These are phyloP conservation scores for Pochonia chlamydosporia DNA, from an alignment of 2,329 filamentous ascomycete genomes.

Conservation along the genomic window DNA sequence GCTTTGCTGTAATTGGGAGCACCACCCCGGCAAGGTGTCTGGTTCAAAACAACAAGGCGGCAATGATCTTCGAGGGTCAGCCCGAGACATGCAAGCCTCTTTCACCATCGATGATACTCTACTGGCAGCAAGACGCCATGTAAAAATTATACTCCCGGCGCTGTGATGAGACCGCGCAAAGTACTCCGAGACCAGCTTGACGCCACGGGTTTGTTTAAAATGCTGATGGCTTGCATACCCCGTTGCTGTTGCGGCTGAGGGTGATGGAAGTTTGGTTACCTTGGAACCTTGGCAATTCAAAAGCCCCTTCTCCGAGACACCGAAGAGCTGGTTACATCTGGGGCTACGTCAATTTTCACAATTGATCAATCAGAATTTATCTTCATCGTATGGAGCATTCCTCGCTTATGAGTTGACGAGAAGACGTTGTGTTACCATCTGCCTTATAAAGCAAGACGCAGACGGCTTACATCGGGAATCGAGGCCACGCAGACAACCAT, in stretches of 20 bases:
- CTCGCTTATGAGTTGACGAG: not conserved
- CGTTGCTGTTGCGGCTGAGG: not conserved
- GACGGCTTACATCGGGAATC: not conserved
- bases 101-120: not conserved
- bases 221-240: not conserved
- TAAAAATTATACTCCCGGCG: too few relatives aligned
- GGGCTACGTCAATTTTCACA: not conserved
- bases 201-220: not conserved
- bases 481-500: not conserved
- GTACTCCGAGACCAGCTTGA: not conserved
- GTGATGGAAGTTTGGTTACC: not conserved
- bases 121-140: too few relatives aligned
- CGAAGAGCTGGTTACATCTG: not conserved
- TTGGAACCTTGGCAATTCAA: not conserved
- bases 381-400: not conserved
- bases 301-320: not conserved
- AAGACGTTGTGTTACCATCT: not conserved
- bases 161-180: too few relatives aligned
- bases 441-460: not conserved
- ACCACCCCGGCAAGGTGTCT: too few relatives aligned
- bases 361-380: not conserved
- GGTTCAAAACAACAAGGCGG: not conserved
- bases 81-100: constrained; percentile 1
- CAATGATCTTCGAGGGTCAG: not conserved
- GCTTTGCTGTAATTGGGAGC: not conserved